Percentiles rank a stretch among this genome's conserved stretches.
Evolutionary conservation across 805 yeast genomes (phyloP).

Genomic region (Yarrowia sp.): DNA sequence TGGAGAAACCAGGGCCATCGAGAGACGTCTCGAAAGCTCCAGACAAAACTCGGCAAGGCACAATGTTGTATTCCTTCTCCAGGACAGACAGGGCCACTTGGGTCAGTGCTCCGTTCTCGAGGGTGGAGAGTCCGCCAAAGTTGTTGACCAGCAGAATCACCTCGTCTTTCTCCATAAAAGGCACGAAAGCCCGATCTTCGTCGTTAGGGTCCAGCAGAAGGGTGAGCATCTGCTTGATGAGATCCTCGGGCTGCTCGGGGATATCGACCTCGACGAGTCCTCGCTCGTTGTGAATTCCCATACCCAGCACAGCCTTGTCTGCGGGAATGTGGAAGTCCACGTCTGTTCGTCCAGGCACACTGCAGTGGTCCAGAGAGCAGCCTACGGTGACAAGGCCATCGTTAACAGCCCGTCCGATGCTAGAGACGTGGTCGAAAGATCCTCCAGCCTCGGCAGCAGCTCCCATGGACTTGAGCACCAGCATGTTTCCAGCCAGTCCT

Average conservation of each 20-base stretch:
- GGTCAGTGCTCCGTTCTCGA: slow-evolving; percentile 73
- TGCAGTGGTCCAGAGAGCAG: slow-evolving; percentile 82
- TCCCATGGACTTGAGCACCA: slow-evolving; percentile 83
- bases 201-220: slow-evolving; percentile 74
- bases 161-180: slow-evolving; percentile 60
- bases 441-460: slow-evolving; percentile 52
- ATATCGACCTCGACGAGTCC: slow-evolving; percentile 65
- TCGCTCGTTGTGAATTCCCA: slow-evolving; percentile 95
- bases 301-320: slow-evolving; percentile 47
- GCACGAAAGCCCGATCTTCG: slow-evolving; percentile 55
- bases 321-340: slow-evolving; percentile 65
- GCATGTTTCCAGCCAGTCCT: slow-evolving; percentile 87
- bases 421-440: slow-evolving; percentile 53
- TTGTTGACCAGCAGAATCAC: slow-evolving; percentile 74
- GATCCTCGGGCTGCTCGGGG: slow-evolving; percentile 64
- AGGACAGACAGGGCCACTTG: slow-evolving; percentile 57
- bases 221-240: slow-evolving; percentile 51
- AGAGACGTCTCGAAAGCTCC: slow-evolving; percentile 87
- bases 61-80: slow-evolving; percentile 50
- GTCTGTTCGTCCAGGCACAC: slow-evolving; percentile 76
- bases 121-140: slow-evolving; percentile 82
- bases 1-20: slow-evolving; percentile 87
- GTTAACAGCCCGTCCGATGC: slow-evolving; percentile 59
- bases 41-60: slow-evolving; percentile 65
- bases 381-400: slow-evolving; percentile 79